These are phyloP conservation scores for Dryadomyces quercus-mongolicae DNA, from an alignment of 2,329 filamentous ascomycete species.

Conservation along the genomic window DNA sequence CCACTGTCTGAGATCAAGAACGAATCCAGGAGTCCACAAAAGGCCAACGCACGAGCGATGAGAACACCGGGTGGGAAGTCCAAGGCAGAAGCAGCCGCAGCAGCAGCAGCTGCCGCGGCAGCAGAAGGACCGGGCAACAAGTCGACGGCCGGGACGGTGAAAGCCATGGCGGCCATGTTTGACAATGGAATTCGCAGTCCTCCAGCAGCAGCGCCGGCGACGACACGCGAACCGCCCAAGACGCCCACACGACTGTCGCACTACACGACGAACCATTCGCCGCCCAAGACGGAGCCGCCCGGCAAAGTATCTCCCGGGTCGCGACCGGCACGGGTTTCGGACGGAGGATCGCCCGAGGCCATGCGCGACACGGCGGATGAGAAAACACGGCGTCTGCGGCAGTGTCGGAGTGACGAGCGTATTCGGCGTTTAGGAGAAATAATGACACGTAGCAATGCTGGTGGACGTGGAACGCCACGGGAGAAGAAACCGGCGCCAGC, in stretches of 20 bases:
- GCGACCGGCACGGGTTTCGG: not conserved
- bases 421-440: not conserved
- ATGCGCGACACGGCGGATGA: not conserved
- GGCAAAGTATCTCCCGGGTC: not conserved
- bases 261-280: constrained; percentile 9
- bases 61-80: not conserved
- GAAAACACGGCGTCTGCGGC: not conserved
- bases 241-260: constrained; percentile 14
- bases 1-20: constrained; percentile 9
- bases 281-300: not conserved
- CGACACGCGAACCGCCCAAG: constrained; percentile 2
- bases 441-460: too few species aligned
- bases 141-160: constrained; percentile 20
- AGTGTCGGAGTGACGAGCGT: not conserved
- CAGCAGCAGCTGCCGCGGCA: not conserved
- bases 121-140: constrained; percentile 14
- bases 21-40: not conserved
- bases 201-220: not conserved
- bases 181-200: constrained; percentile 21
- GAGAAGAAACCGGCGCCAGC: too few species aligned
- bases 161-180: constrained; percentile 40
- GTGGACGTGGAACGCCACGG: too few species aligned
- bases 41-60: too few species aligned
- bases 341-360: not conserved
- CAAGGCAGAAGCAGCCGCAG: not conserved